Base-by-base conservation (phyloP, 352 stramenopile species). In the Phytophthora cajani region DNA sequence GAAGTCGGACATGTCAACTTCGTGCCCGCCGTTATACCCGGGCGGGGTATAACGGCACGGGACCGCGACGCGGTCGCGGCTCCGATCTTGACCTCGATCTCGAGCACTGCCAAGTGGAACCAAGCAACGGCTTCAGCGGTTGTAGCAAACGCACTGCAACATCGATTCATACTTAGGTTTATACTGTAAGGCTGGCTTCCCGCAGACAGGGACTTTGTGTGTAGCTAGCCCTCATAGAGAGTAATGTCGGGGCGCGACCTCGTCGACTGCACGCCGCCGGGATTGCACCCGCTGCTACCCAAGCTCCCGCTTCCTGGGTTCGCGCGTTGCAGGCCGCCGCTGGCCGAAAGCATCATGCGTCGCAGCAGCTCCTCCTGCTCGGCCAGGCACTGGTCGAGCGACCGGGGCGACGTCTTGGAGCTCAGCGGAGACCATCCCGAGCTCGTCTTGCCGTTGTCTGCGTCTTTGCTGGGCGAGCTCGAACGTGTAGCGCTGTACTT, bases 341-440 rank as follows among this genome's bases (percentile, higher is more conserved):
- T 82, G 32, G 62, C 69, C 23, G 72, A 79, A n/a, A 80, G 62
- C 69, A 82, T 82, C 71, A 76, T 77, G 23, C 68, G 68, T n/a
- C 75, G 70, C 12, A 83, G 70, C 36, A 83, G 58, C 47, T 83
- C 74, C 38, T 83, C 76, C 54, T 83, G 76, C 62, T 83, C 76
- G 8, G 76, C 76, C 17, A 83, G 72, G 38, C 72, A 63, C 57
- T 83, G 70, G 50, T 81, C 76, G 21, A 83, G 42, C 2, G 76
- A 79, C 17, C 72, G 72, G 2, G 75, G 72, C 8, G 75, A 80
- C 5, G 21, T 60, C 50, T 76, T 76, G 32, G 58, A 73, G 51
- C 19, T 25, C 23, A 72, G 49, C 30, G 67, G 50, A 71, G 52
- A 74, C 62, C 71, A 79, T 27, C 53, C 50, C n/a, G 19, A 47